These are phyloP conservation scores for Populus hybrid DNA, from an alignment of 441 rosid species.

Conservation along the genomic window DNA sequence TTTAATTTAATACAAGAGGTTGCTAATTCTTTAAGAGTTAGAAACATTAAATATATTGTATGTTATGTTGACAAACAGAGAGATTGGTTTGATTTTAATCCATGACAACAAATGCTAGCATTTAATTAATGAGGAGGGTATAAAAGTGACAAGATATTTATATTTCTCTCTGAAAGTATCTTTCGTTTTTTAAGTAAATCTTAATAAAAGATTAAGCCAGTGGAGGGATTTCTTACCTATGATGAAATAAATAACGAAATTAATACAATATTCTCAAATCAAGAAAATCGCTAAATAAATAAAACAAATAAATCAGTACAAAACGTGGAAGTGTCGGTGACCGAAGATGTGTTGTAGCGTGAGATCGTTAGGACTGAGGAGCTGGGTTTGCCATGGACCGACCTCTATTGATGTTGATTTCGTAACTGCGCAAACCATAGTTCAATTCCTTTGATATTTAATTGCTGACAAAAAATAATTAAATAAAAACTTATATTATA, in stretches of 20 bases:
- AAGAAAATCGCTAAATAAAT: neutral
- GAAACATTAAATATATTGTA: neutral
- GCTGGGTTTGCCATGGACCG: neutral
- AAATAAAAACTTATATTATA: too few species aligned
- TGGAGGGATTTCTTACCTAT: neutral
- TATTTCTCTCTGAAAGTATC: neutral
- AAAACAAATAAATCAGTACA: neutral
- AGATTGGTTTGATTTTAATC: neutral
- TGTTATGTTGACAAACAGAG: neutral
- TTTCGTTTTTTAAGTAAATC: neutral
- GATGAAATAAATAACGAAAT: too few species aligned
- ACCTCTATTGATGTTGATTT: neutral
- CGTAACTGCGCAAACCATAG: neutral
- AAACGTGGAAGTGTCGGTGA: constrained; percentile 1
- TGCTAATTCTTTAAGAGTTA: neutral
- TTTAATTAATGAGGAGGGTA: neutral
- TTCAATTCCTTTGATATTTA: neutral
- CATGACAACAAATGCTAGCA: neutral
- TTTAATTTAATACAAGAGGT: neutral
- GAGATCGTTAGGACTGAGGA: neutral
- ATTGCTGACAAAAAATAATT: neutral
- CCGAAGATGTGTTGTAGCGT: neutral
- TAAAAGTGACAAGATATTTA: neutral
- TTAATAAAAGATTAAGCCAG: neutral
- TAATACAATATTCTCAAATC: too few species aligned